Conservation (phyloP, 2,329 filamentous ascomycete species). For the Pestalotiopsis sp. region DNA sequence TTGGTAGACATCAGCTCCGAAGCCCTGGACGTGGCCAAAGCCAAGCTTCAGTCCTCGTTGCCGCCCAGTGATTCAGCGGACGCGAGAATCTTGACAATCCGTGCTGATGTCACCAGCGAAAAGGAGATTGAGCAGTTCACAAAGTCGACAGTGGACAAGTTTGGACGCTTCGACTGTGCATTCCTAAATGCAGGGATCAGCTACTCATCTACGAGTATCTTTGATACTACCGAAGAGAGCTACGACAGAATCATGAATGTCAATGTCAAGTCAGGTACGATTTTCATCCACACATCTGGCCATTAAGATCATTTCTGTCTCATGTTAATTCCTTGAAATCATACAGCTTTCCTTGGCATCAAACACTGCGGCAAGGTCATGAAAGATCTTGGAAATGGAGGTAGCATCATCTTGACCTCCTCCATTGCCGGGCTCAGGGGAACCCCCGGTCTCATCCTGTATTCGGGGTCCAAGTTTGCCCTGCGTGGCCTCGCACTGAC, state of each 20-base stretch:
- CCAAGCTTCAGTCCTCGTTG: background rate
- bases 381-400: slow-evolving; percentile 31
- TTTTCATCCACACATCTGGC: slow-evolving; percentile 14
- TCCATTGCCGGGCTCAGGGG: slow-evolving; percentile 40
- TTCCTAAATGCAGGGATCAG: slow-evolving; percentile 18
- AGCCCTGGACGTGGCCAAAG: slow-evolving; percentile 9
- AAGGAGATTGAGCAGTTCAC: slow-evolving; percentile 25
- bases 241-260: slow-evolving; percentile 38
- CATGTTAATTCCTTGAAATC: background rate
- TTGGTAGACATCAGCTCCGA: slow-evolving; percentile 34
- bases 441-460: slow-evolving; percentile 36
- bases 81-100: slow-evolving; percentile 31
- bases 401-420: slow-evolving; percentile 40
- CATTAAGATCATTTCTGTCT: background rate
- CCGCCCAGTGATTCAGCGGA: slow-evolving; percentile 23
- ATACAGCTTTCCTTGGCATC: slow-evolving; percentile 33
- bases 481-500: slow-evolving; percentile 38
- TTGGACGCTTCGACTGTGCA: slow-evolving; percentile 18
- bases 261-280: slow-evolving; percentile 39
- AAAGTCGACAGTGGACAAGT: slow-evolving; percentile 15
- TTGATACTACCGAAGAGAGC: slow-evolving; percentile 37
- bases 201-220: slow-evolving; percentile 29
- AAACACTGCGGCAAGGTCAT: slow-evolving; percentile 37
- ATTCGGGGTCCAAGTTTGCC: slow-evolving; percentile 39
- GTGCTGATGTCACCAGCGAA: slow-evolving; percentile 36